Evolutionary conservation across 1,284 basidiomycete genomes (phyloP).

Genomic region (Clitocybe nebularis): DNA sequence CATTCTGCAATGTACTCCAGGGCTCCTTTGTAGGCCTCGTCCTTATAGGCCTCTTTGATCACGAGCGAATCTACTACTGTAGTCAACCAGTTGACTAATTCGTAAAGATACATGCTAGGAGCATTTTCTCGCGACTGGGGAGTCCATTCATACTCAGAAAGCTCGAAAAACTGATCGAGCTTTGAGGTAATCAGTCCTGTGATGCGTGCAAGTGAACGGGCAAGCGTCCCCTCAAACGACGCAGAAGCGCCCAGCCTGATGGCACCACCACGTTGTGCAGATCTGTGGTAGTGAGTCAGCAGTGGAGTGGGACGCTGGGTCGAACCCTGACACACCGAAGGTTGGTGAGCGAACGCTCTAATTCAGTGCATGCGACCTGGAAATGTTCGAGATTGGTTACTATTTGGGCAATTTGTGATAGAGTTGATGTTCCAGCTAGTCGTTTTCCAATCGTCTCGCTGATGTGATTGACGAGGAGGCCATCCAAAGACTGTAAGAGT

Average conservation of each 20-base stretch:
- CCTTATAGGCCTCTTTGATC: constrained; percentile 82
- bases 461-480: constrained; percentile 79
- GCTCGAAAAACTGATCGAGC: constrained; percentile 94
- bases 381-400: constrained; percentile 95
- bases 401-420: constrained; percentile 95
- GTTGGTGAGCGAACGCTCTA: constrained; percentile 84
- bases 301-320: constrained; percentile 12
- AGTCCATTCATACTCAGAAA: constrained; percentile 94
- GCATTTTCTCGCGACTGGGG: constrained; percentile 62
- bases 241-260: constrained; percentile 65
- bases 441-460: constrained; percentile 73
- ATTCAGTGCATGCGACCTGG: constrained; percentile 78
- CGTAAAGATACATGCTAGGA: constrained; percentile 91
- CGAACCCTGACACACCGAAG: constrained; percentile 49
- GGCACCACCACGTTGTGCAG: constrained; percentile 79
- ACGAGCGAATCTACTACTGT: constrained; percentile 94
- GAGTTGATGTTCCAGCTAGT: constrained; percentile 69
- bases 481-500: constrained; percentile 91
- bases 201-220: constrained; percentile 75
- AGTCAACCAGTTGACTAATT: constrained; percentile 93
- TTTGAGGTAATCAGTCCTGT: constrained; percentile 85
- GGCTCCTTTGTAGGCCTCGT: constrained; percentile 84
- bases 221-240: constrained; percentile 70
- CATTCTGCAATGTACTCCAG: constrained; percentile 83
- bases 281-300: constrained; percentile 36